These are phyloP conservation scores for Barbarea vulgaris DNA, from an alignment of 345 rosid species.

Conservation along the genomic window DNA sequence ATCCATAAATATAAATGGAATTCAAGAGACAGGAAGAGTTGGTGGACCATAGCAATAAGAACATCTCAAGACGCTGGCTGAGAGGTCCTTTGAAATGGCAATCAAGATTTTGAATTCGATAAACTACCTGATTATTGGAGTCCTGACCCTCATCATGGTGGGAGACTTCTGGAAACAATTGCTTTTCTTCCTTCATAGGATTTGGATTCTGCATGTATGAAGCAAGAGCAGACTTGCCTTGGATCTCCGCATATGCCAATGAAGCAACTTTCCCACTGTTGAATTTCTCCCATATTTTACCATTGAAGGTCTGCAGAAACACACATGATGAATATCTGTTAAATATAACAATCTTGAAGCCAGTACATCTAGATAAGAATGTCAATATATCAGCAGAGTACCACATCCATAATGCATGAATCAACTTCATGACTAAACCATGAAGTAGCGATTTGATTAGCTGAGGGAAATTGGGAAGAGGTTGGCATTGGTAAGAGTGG, in stretches of 20 bases:
- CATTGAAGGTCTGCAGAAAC: conserved; percentile 73
- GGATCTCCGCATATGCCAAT: conserved; percentile 90
- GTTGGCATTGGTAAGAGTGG: too few species aligned
- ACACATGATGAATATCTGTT: background rate
- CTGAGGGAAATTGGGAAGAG: too few species aligned
- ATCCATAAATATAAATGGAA: background rate
- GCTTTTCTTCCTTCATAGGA: conserved; percentile 80
- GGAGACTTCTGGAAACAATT: conserved; percentile 77
- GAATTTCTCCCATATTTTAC: conserved; percentile 96
- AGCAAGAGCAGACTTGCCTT: conserved; percentile 90
- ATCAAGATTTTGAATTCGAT: background rate
- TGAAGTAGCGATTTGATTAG: too few species aligned
- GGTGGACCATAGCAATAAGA: background rate
- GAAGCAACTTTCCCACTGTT: conserved; percentile 94
- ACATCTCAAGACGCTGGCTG: background rate
- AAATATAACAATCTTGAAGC: background rate
- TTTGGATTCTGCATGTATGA: conserved; percentile 88
- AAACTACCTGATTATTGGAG: conserved; percentile 60
- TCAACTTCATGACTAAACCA: background rate
- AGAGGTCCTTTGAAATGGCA: background rate
- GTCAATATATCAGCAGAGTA: background rate
- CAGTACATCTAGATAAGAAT: background rate
- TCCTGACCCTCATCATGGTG: conserved; percentile 70
- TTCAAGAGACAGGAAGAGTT: background rate
- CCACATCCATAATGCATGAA: background rate